These are phyloP conservation scores for Termitomyces sp. DNA, from an alignment of 768 basidiomycete genomes.

Conservation along the genomic window DNA sequence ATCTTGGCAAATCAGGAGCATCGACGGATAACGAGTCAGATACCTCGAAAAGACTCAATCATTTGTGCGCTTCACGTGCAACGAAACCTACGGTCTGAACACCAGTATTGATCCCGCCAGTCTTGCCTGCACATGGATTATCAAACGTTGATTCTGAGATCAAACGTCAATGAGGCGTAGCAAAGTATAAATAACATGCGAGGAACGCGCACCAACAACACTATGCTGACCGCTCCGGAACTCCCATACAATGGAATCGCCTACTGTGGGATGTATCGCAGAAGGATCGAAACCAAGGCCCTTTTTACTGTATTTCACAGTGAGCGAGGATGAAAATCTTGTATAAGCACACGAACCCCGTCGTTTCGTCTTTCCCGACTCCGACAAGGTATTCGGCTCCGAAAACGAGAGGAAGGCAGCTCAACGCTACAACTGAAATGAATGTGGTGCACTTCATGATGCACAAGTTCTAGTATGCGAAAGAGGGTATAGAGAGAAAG, in stretches of 20 bases:
- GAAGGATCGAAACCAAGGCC: constrained; percentile 38
- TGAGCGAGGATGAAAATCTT: neutral
- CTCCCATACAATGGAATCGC: constrained; percentile 31
- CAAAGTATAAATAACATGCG: neutral
- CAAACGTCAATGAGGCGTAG: neutral
- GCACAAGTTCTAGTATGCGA: neutral
- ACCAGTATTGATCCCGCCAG: constrained; percentile 28
- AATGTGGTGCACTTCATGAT: constrained; percentile 11
- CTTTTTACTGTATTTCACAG: constrained; percentile 24
- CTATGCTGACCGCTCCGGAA: constrained; percentile 35
- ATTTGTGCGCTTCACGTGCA: neutral
- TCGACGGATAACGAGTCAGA: constrained; percentile 25
- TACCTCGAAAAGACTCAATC: constrained; percentile 16
- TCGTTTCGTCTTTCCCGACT: constrained; percentile 36
- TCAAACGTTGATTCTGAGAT: constrained; percentile 29
- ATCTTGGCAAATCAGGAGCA: constrained; percentile 26
- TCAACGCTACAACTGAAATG: constrained; percentile 7
- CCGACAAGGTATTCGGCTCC: constrained; percentile 29
- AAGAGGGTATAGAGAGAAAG: neutral
- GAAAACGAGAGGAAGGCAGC: constrained; percentile 19
- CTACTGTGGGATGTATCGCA: constrained; percentile 26
- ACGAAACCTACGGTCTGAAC: constrained; percentile 22
- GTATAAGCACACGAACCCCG: constrained; percentile 24
- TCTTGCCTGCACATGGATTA: constrained; percentile 27
- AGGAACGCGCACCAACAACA: constrained; percentile 28